Conservation (phyloP, 768 basidiomycete genomes). For the Goffeauzyma gilvescens region DNA sequence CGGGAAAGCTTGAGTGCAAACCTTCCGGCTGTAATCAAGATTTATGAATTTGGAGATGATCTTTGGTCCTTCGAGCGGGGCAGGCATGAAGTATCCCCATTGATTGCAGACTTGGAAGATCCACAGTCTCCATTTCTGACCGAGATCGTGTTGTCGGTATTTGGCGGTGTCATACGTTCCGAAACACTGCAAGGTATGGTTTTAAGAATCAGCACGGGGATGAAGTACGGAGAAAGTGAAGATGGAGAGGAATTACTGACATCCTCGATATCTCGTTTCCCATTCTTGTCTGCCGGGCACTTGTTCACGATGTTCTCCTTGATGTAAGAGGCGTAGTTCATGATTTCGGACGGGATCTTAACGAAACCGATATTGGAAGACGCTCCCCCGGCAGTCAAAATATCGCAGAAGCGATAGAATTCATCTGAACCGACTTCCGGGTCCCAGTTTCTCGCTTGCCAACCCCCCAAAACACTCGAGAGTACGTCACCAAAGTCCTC, state of each 20-base stretch:
- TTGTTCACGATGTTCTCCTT: conserved; percentile 41
- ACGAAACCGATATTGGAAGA: neutral
- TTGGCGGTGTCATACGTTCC: conserved; percentile 55
- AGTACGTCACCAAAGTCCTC: conserved; percentile 36
- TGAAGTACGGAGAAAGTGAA: neutral
- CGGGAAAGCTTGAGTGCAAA: conserved; percentile 45
- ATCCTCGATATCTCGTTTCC: conserved; percentile 35
- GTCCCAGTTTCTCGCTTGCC: conserved; percentile 83
- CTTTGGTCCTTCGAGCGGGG: conserved; percentile 44
- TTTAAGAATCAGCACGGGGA: neutral
- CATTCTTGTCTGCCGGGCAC: conserved; percentile 39
- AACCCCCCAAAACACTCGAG: conserved; percentile 32
- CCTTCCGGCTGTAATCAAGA: conserved; percentile 49
- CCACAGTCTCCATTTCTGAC: conserved; percentile 73
- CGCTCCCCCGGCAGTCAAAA: conserved; percentile 16
- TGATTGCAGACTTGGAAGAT: conserved; percentile 73
- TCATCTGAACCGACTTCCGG: conserved; percentile 34
- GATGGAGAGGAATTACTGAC: too few relatives aligned
- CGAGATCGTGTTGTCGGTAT: conserved; percentile 45
- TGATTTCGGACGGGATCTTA: conserved; percentile 33
- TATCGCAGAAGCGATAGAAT: conserved; percentile 26
- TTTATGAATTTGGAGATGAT: conserved; percentile 56
- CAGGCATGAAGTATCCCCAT: conserved; percentile 78
- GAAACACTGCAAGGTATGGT: conserved; percentile 45
- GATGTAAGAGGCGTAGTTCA: conserved; percentile 62